Evolutionary conservation across 1,284 basidiomycete species (phyloP), one percentile per base, ranked within the genome.

Genomic region (Lignosus rhinocerotis): DNA sequence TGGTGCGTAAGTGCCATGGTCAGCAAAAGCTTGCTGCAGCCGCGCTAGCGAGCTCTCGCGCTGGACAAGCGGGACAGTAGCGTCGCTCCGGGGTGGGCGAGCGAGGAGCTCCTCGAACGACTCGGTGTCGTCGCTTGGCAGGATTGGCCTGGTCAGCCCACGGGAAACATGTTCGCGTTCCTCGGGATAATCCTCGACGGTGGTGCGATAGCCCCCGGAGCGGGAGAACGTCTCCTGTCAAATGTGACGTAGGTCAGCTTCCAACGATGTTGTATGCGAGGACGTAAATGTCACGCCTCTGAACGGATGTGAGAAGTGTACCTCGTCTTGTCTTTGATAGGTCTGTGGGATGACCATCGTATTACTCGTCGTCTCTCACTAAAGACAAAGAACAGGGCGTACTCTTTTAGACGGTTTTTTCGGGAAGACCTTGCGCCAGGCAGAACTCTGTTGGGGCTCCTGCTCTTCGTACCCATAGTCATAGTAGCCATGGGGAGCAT

Each of bases 31-130:
- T 19, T 71, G 67, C 57, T 68, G 68, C 3, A 72, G 60, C 38
- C 71, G 68, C 30, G 63, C 63, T 10, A 69, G 62, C 7, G 69
- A 69, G 55, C 67, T 70, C 54, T 72, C 70, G 21, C 71, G 64
- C 56, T 72, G 70, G 14, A 72, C 68, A 51, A 71, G 65, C n/a
- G 71, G 71, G 10, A 70, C 55, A 14, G 66, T 56, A 56, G 53
- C 64, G 57, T 69, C 67, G 45, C 52, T 59, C 42, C 56, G 52
- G 33, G 51, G 48, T 1, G 50, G 52, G 10, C 51, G 53, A 6
- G 66, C 65, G 19, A 60, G 60, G n/a, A 66, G 56, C 30, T 70
- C 60, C 17, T 63, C 64, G 50, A 64, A 69, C 8, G 67, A 68
- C 49, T 61, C 58, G 1, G 67, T 63, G 17, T 68, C 70, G 49